Evolutionary conservation across 805 yeast genomes (phyloP), one percentile per base, ranked within the genome.

Genomic region (Candida ovalis): DNA sequence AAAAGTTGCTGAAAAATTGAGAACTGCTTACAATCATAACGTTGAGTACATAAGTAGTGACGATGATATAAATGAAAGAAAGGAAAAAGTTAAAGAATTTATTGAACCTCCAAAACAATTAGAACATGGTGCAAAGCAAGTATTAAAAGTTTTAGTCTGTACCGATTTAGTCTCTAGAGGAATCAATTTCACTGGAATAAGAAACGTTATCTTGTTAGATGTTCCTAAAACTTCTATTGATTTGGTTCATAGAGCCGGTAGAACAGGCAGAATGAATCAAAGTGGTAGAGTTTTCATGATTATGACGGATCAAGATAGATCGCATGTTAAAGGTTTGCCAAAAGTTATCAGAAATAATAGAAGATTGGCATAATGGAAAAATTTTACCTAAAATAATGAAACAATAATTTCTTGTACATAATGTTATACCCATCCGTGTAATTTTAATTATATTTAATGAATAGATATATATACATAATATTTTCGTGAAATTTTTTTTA

Each of bases 101-200:
- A 65, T 88, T n/a, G 67, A 72, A 10, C 82, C 86, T 1, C 83
- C 92, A 1, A 70, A 71, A 42, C 61, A 59, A 45, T 47, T 81
- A 15, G 71, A 69, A 8, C 68, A 68, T 2, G 52, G 54, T 25
- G 42, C 50, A 1, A 58, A 66, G 61, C 64, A 67, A 25, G 44
- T 52, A 43, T 62, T 88, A 50, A 84, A 85, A 57, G 85, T 92
- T 0, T 72, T 94, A 28, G 82, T 92, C 0, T 86, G 96, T 21
- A 90, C 98, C 0, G 99, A 92, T 66, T 72, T 94, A 40, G 73
- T 88, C 49, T 91, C 97, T 1, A 75, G 99, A 60, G 99, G 99
- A 2, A 69, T 94, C 47, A 92, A 92, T 60, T 90, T 94, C 68
- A 76, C 78, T 47, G 86, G 86, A 17, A 81, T 94, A 27, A 77